Conservation (phyloP, 169 alveolate species). For the Theileria equi region DNA sequence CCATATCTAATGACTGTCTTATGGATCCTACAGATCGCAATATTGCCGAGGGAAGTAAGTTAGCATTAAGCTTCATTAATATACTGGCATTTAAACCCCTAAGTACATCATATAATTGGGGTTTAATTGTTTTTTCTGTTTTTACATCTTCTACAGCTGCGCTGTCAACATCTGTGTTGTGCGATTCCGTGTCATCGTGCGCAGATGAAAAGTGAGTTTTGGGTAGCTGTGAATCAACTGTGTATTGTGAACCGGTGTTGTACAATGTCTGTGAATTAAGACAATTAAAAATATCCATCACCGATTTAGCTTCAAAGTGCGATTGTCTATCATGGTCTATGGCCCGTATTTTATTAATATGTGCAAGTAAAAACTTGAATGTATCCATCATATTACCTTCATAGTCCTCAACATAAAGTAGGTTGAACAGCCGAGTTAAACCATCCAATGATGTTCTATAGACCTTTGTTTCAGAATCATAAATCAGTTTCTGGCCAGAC, state of each 20-base stretch:
- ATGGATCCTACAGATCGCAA: background rate
- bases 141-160: slow-evolving; percentile 2
- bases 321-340: background rate
- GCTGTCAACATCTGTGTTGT: background rate
- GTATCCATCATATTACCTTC: background rate
- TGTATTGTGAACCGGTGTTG: too few relatives aligned
- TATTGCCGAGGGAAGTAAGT: slow-evolving; percentile 18
- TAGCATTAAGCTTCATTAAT: slow-evolving; percentile 19
- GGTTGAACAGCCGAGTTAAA: slow-evolving; percentile 47
- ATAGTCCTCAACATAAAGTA: slow-evolving; percentile 15
- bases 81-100: slow-evolving; percentile 5
- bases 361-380: background rate
- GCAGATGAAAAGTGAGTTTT: background rate
- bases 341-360: background rate
- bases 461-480: slow-evolving; percentile 29
- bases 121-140: too few relatives aligned
- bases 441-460: slow-evolving; percentile 25
- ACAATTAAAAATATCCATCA: background rate
- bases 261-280: too few relatives aligned
- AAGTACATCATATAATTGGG: too few relatives aligned
- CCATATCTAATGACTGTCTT: background rate
- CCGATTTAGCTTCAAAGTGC: background rate
- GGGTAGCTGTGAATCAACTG: too few relatives aligned
- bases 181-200: too few relatives aligned
- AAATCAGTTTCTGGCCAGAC: slow-evolving; percentile 37